Conservation (phyloP, 306 rosid genomes). For the Styphnolobium japonicum region DNA sequence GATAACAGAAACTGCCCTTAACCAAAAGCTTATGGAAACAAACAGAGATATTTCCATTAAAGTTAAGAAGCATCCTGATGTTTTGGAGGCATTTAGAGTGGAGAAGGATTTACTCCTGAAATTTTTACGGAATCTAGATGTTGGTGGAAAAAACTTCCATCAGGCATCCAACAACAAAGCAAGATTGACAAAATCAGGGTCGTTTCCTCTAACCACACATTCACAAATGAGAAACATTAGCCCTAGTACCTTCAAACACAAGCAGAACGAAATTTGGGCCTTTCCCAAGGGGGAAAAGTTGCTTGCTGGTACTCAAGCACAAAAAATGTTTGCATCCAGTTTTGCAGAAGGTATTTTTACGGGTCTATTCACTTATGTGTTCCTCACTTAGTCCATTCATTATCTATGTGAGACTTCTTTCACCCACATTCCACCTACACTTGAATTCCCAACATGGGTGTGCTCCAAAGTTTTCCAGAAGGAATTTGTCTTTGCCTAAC, state of each 20-base stretch:
- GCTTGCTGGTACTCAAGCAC: constrained; percentile 30
- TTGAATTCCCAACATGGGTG: too few relatives aligned
- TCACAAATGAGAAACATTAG: constrained; percentile 28
- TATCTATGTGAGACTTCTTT: too few relatives aligned
- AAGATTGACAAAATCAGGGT: constrained; percentile 64
- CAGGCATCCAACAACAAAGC: constrained; percentile 39
- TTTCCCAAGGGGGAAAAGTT: constrained; percentile 38
- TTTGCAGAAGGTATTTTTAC: constrained; percentile 33
- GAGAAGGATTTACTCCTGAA: constrained; percentile 72
- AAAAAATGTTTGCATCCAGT: constrained; percentile 25
- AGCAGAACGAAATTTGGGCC: constrained; percentile 52
- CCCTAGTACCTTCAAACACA: constrained; percentile 62
- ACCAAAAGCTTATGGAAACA: neutral
- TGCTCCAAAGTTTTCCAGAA: constrained; percentile 48
- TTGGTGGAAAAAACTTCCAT: constrained; percentile 22
- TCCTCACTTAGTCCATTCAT: too few relatives aligned
- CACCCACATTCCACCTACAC: too few relatives aligned
- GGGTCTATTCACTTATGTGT: too few relatives aligned
- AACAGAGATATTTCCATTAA: constrained; percentile 30
- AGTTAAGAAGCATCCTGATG: constrained; percentile 45
- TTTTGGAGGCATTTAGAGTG: constrained; percentile 47
- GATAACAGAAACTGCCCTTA: constrained; percentile 24
- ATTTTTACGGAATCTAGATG: constrained; percentile 46
- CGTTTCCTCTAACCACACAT: constrained; percentile 62
- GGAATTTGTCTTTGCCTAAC: constrained; percentile 78